Evolutionary conservation across 805 yeast species (phyloP), one percentile per base, ranked within the genome.

Genomic region (Groenewaldozyma salmanticensis): DNA sequence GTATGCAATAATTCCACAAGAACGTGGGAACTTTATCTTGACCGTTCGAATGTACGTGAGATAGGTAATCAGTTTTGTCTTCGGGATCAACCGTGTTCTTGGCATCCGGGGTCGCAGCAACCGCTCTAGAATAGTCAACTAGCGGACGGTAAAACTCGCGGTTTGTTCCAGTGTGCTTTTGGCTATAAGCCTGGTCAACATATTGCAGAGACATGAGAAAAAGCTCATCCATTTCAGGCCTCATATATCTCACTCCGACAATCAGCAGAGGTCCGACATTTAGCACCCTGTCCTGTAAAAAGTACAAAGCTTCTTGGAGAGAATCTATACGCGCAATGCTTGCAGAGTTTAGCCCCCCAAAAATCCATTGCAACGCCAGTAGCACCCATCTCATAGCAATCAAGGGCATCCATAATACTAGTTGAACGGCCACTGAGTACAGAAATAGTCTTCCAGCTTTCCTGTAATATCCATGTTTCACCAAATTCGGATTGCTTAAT

Each of bases 401-500:
- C 29, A 61, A 38, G 11, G 63, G 66, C 2, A 54, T 35, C 53
- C 63, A 57, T 21, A 67, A 47, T 4, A 53, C 42, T 34, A 63
- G 38, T 44, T 68, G 70, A 29, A 70, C 46, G 7, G 53, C 44
- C 22, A 68, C 42, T 29, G 77, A 70, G 36, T 60, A 40, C 21
- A 53, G 52, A 31, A 70, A 42, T 3, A 70, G 66, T 13, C 50
- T 47, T 0, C 59, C 42, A 0, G 68, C 70, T 46, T 59, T 62
- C 21, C 52, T 43, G 41, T 64, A 67, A 58, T 61, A 68, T 21
- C 55, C 55, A 24, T 55, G 52, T 27, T 62, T 55, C 22, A 57
- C 51, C 38, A 71, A 49, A 4, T 58, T 53, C 1, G 74, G 72
- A 50, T 71, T 71, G 41, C 62, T 67, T 11, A 70, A 52, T 2